These are phyloP conservation scores for Pyracantha coccinea DNA, from an alignment of 331 rosid species.

Conservation along the genomic window DNA sequence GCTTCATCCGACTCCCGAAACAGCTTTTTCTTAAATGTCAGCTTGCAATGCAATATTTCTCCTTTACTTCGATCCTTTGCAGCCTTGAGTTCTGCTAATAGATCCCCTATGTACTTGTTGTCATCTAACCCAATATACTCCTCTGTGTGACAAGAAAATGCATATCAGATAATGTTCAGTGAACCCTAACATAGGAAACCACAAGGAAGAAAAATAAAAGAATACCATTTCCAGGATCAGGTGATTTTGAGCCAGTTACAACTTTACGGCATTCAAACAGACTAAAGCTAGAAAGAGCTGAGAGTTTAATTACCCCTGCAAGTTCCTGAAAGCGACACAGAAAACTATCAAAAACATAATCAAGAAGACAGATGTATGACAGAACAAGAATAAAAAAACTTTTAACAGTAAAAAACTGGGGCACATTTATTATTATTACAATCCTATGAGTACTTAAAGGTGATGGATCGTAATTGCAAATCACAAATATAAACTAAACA, in stretches of 20 bases:
- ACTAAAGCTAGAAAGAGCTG: constrained; percentile 74
- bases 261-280: constrained; percentile 82
- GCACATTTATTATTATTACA: neutral
- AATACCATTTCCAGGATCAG: constrained; percentile 74
- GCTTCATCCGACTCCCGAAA: constrained; percentile 95
- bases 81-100: constrained; percentile 72
- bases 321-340: constrained; percentile 60
- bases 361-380: neutral
- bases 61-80: constrained; percentile 91
- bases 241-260: constrained; percentile 63
- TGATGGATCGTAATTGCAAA: neutral
- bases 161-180: constrained; percentile 18
- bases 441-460: neutral
- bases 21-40: constrained; percentile 70
- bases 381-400: neutral
- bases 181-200: constrained; percentile 9
- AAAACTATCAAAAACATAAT: neutral
- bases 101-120: constrained; percentile 85
- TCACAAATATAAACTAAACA: neutral
- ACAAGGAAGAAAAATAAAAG: constrained; percentile 6
- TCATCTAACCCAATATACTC: constrained; percentile 84
- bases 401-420: neutral
- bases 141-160: constrained; percentile 48
- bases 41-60: constrained; percentile 85
- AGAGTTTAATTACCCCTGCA: constrained; percentile 73